These are phyloP conservation scores for Fusarium nygamai DNA, from an alignment of 2,329 filamentous ascomycete genomes.

Conservation along the genomic window DNA sequence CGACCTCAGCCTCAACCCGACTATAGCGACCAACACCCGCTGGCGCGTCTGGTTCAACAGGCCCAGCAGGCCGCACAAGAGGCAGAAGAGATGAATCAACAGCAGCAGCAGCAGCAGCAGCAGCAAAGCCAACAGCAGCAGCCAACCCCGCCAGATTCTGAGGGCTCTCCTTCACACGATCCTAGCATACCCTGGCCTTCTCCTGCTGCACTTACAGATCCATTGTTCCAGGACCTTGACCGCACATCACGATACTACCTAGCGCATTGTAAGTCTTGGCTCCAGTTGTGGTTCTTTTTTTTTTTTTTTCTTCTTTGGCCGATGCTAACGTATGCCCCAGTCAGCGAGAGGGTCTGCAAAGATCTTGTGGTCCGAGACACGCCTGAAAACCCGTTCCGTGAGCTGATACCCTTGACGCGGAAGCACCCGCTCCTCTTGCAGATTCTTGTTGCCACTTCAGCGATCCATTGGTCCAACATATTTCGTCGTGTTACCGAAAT, in stretches of 20 bases:
- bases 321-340: conserved; percentile 46
- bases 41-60: conserved; percentile 26
- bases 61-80: conserved; percentile 29
- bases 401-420: conserved; percentile 59
- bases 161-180: conserved; percentile 5
- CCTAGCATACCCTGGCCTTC: conserved; percentile 32
- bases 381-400: conserved; percentile 58
- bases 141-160: neutral
- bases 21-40: conserved; percentile 34
- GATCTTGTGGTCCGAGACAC: conserved; percentile 63
- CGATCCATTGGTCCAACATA: conserved; percentile 59
- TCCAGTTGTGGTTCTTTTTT: neutral
- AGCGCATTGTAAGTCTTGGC: conserved; percentile 55
- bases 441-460: conserved; percentile 60
- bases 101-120: neutral
- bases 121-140: neutral
- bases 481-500: conserved; percentile 49
- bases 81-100: conserved; percentile 25
- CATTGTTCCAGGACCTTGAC: conserved; percentile 64
- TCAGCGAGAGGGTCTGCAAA: conserved; percentile 61
- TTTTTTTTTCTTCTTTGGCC: neutral
- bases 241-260: conserved; percentile 58
- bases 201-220: conserved; percentile 57
- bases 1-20: conserved; percentile 32
- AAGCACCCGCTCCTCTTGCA: conserved; percentile 58